Conservation (phyloP, 192 early-diverging fungal genomes). For the Haplosporangium gracile region DNA sequence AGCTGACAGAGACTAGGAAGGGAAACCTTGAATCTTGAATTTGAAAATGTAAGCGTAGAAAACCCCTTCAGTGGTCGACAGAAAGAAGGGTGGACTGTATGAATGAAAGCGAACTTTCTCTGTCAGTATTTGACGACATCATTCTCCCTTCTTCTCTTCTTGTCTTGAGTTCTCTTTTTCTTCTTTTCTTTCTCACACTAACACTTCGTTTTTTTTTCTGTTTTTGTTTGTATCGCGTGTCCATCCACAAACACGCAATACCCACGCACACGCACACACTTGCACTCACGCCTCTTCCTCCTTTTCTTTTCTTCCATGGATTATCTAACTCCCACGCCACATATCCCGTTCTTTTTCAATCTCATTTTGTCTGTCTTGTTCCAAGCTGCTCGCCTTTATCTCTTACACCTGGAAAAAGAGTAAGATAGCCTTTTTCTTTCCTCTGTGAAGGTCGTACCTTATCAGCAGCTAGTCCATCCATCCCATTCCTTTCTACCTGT, state of each 20-base stretch:
- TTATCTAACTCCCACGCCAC: slow-evolving; percentile 2
- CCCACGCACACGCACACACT: neutral
- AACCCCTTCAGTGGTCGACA: too few relatives aligned
- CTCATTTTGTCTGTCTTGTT: neutral
- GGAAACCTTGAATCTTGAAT: too few relatives aligned
- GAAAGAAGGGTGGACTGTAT: too few relatives aligned
- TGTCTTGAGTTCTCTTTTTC: neutral
- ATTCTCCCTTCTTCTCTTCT: neutral
- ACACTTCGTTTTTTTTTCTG: too few relatives aligned
- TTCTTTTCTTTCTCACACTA: neutral
- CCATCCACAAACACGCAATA: neutral
- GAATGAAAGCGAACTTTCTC: too few relatives aligned
- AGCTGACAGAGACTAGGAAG: too few relatives aligned
- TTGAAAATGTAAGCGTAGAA: too few relatives aligned
- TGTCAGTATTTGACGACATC: too few relatives aligned
- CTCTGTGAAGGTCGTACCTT: neutral
- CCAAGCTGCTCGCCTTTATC: neutral
- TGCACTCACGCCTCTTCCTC: too few relatives aligned
- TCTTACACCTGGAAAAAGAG: neutral
- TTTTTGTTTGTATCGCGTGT: neutral
- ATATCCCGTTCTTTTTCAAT: neutral
- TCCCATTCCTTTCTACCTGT: neutral
- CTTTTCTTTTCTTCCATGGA: neutral
- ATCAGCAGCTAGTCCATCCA: neutral
- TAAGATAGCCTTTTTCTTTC: neutral